Evolutionary conservation across 129 eudicot species (phyloP), one percentile per base, ranked within the genome.

Genomic region (Silybum marianum): DNA sequence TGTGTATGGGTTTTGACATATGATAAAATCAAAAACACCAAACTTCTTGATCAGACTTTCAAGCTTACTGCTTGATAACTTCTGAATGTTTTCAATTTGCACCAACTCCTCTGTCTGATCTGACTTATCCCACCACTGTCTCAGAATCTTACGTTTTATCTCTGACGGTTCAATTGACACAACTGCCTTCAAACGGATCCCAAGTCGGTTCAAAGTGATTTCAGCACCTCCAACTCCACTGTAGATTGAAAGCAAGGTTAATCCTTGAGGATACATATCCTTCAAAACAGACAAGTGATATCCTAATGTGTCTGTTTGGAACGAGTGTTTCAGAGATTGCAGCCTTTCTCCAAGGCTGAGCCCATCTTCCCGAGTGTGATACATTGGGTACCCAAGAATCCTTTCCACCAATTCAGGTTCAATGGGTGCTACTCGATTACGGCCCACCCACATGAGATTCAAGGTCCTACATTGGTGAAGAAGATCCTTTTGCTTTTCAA

Each of bases 211-310:
- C 62, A 96, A 80, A 58, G 99, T 86, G n/a, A 96, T 84, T 71
- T 96, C 98, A 0, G 89, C 94, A 22, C 99, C 99, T 28, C 99
- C 99, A 69, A 93, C 82, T 21, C 99, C 97, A 36, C 88, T 91
- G 54, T 91, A 91, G 65, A 96, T 83, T 9, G 99, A 96, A 71
- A 93, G 72, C 78, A 96, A 69, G 9, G 91, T 84, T 18, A 96
- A 71, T 9, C 99, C 99, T 22, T 77, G 86, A 0, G 97, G 99
- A 71, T 73, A 96, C 80, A 91, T 48, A 6, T 89, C 48, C 75
- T 84, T 96, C 54, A 96, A 69, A 6, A 82, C 92, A 13, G 99
- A 96, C 1, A 96, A 74, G 63, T 90, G 92, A 74, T 88, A 93
- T 26, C 90, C 99, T 76, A 96, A 69, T 28, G 99, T 81, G 81